These are phyloP conservation scores for Oleoguttula mirabilis DNA, from an alignment of 495 filamentous ascomycete species.

Conservation along the genomic window DNA sequence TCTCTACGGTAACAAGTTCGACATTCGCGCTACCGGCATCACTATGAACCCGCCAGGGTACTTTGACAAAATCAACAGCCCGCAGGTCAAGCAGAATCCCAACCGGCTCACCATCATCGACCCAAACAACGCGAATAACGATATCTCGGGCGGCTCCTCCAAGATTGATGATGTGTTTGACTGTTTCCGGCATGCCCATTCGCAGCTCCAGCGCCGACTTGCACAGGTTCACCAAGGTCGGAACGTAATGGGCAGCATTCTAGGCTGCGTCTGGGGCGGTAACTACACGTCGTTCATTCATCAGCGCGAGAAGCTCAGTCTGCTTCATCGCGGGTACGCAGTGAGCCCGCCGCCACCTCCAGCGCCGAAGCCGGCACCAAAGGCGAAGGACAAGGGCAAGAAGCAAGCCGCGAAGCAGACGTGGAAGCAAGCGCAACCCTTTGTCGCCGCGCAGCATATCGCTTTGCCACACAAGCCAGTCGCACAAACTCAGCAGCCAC, in stretches of 20 bases:
- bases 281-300: constrained; percentile 27
- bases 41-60: constrained; percentile 56
- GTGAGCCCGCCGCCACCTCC: constrained; percentile 4
- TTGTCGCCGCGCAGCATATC: background rate
- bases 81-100: constrained; percentile 4
- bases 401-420: background rate
- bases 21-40: constrained; percentile 55
- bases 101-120: constrained; percentile 41
- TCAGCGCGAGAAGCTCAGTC: constrained; percentile 21
- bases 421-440: background rate
- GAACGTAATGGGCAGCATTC: constrained; percentile 20
- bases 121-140: constrained; percentile 70
- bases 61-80: constrained; percentile 50
- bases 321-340: constrained; percentile 3
- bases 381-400: background rate
- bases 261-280: constrained; percentile 26
- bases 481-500: too few relatives aligned
- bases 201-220: constrained; percentile 47
- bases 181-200: constrained; percentile 52
- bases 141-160: constrained; percentile 71
- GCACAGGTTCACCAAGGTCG: constrained; percentile 40
- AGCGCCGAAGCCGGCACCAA: constrained; percentile 1
- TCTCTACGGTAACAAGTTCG: constrained; percentile 72
- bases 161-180: constrained; percentile 50
- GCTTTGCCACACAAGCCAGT: too few relatives aligned